Evolutionary conservation across 139 green algal species (phyloP).

Genomic region (Dunaliella primolecta): DNA sequence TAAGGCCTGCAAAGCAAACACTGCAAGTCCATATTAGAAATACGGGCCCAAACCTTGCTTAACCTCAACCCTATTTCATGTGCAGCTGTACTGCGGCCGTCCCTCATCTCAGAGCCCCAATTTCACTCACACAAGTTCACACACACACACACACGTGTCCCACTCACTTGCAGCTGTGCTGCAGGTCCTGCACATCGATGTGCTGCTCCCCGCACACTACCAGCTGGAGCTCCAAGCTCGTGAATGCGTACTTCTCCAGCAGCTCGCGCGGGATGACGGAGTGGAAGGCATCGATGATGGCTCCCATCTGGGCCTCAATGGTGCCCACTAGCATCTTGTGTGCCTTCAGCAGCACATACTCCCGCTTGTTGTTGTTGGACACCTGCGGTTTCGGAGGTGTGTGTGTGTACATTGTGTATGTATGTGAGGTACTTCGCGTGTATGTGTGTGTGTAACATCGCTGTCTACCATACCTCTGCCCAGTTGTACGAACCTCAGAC

Average conservation of each 20-base stretch:
- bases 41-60: too few relatives aligned
- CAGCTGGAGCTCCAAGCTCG: slow-evolving; percentile 69
- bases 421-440: not conserved
- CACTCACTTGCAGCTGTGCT: slow-evolving; percentile 45
- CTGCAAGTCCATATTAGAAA: too few relatives aligned
- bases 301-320: slow-evolving; percentile 58
- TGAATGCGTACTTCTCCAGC: slow-evolving; percentile 74
- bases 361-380: slow-evolving; percentile 57
- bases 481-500: too few relatives aligned
- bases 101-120: too few relatives aligned
- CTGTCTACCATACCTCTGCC: too few relatives aligned
- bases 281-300: slow-evolving; percentile 62
- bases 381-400: slow-evolving; percentile 14
- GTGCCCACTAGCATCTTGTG: slow-evolving; percentile 62
- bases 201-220: slow-evolving; percentile 61
- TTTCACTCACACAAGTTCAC: slow-evolving; percentile 18
- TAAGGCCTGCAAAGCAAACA: too few relatives aligned
- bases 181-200: slow-evolving; percentile 46
- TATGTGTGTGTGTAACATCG: too few relatives aligned
- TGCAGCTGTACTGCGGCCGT: too few relatives aligned
- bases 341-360: slow-evolving; percentile 65
- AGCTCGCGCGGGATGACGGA: slow-evolving; percentile 53
- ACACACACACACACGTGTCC: too few relatives aligned
- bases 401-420: not conserved
- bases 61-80: too few relatives aligned